Base-by-base conservation (phyloP, 805 yeast species). In the Nakazawaea pomicola region DNA sequence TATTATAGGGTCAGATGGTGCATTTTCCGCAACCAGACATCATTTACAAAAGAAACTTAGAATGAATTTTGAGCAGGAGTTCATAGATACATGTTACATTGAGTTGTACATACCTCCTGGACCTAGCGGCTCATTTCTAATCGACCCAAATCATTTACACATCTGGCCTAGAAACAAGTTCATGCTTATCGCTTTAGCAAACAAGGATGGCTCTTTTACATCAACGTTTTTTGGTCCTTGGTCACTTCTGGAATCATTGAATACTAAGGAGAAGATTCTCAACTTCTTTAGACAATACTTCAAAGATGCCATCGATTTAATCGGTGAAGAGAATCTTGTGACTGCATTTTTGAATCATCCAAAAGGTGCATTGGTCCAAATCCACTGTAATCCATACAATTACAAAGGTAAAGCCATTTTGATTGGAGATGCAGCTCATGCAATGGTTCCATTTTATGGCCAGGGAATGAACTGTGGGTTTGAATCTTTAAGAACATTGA, bases 401-500 rank as follows among this genome's bases (percentile, higher is more conserved):
- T 71, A 67, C 34, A 58, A 68, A 31, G 84, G 79, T 35, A 73
- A 74, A 43, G 80, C 80, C 12, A 64, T 90, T 8, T 62, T 90
- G 10, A 62, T 90, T 21, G 97, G 97, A 5, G 97, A 90, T 58
- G 95, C 97, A 1, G 95, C 97, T 0, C 97, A 90, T 62, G 78
- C 93, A 21, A 90, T 89, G 96, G 97, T 90, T 5, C 97, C 97
- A n/a, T 90, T 90, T 59, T 90, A 89, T 56, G 97, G 97, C 8
- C 97, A 90, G 59, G 97, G 97, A 4, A 83, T 90, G 91, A 90
- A 90, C 59, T 86, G 95, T 56, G 97, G 97, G 1, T 83, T 90
- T 58, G 97, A 90, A 60, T 97, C 91, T 52, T 90, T 90, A 17
- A 66, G 79, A 43, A 76, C 80, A 1, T 62, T 90, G 39, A 64